Conservation (phyloP, 164 flowering plant genomes). For the Magnolia officinalis region DNA sequence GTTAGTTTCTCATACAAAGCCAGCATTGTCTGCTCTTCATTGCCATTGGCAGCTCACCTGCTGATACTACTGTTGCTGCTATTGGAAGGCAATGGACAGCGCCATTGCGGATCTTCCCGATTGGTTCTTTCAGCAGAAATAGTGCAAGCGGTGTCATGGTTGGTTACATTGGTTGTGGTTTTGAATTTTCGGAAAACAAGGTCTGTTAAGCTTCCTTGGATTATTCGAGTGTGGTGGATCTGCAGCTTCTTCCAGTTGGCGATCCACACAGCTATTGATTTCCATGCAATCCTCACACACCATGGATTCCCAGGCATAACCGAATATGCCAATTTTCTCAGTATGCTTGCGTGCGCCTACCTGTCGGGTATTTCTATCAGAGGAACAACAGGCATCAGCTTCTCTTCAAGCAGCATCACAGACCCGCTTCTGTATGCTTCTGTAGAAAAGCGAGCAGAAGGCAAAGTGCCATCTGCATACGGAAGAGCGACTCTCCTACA, state of each 20-base stretch:
- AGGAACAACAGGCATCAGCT: conserved; percentile 55
- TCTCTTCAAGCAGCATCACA: conserved; percentile 25
- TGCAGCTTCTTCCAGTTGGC: conserved; percentile 54
- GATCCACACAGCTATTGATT: conserved; percentile 29
- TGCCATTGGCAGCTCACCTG: conserved; percentile 35
- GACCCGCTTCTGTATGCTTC: conserved; percentile 60
- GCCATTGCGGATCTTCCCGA: conserved; percentile 31
- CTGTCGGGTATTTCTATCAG: conserved; percentile 42
- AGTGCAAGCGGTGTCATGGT: conserved; percentile 51
- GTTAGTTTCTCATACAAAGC: conserved; percentile 39
- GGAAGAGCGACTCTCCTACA: conserved; percentile 66
- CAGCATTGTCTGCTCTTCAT: conserved; percentile 38
- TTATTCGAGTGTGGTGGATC: conserved; percentile 75
- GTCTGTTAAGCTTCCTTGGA: conserved; percentile 49
- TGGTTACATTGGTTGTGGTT: conserved; percentile 33
- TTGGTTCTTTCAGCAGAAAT: conserved; percentile 34
- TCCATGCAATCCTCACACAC: conserved; percentile 19
- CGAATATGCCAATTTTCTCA: conserved; percentile 42
- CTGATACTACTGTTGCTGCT: conserved; percentile 32
- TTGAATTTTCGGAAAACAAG: conserved; percentile 23
- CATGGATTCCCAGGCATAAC: conserved; percentile 20
- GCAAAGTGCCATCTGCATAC: conserved; percentile 45
- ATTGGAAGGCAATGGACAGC: conserved; percentile 21
- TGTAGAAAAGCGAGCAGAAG: conserved; percentile 21
- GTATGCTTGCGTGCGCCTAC: conserved; percentile 39